Base-by-base conservation (phyloP, 106 monocot genomes). In the Dioscorea dumetorum region DNA sequence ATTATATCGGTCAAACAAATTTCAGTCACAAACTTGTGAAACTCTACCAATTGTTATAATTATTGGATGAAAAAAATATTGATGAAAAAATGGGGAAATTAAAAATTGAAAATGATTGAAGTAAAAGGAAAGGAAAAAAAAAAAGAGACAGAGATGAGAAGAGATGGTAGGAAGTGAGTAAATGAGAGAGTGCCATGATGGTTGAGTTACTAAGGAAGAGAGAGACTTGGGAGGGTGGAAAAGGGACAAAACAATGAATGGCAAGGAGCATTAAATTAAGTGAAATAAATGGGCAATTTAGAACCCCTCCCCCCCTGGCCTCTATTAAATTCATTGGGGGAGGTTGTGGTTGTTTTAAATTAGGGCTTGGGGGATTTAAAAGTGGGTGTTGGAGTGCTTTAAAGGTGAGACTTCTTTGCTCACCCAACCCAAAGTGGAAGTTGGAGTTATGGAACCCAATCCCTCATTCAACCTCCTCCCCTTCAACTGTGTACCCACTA, bases 351-450 rank as follows among this genome's bases (percentile, higher is more conserved):
- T 72, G 74, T 66, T 75, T 75, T 74, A 75, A 78, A 72, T 79
- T 68, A 72, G 67, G n/a, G 67, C 33, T 41, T 51, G 17, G 0
- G 51, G 51, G 51, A 13, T 34, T 62, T 81, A 63, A 74, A 78
- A 77, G 72, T 21, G 74, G 81, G 85, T 81, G 81, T 75, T 85
- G 78, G 78, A 49, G 60, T 64, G 85, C 78, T 78, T 85, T 85
- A 75, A 85, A 82, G 72, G 75, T 68, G 69, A 16, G 54, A 60
- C 49, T 53, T 78, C 57, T 74, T 57, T 72, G 72, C 77, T 73
- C 77, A 84, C 69, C 80, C n/a, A n/a, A n/a, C n/a, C n/a, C 80
- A 73, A 75, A 81, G 49, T 64, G 72, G 71, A 75, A 78, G 75
- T 81, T 64, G 78, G 75, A 81, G 73, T 85, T 64, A 85, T 77